phyloP scores from a whole-genome alignment of 371 early-diverging fungal genomes.

The Mucor sp. region DNA sequence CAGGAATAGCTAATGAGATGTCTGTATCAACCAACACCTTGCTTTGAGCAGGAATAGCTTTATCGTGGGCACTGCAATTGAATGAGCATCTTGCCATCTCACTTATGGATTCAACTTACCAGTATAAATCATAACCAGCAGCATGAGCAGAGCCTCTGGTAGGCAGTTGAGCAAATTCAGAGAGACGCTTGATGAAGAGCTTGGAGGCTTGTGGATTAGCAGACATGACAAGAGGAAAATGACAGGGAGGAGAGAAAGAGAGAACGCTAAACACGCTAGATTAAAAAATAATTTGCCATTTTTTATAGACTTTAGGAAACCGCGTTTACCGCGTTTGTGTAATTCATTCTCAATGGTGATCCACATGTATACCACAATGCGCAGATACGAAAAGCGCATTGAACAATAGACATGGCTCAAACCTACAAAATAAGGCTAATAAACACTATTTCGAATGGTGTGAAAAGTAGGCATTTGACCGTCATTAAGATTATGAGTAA shows the following conservation, averaged over 20 bases:
- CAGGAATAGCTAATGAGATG: slow-evolving; percentile 80
- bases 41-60: slow-evolving; percentile 72
- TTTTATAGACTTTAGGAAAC: too few relatives aligned
- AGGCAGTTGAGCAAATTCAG: slow-evolving; percentile 77
- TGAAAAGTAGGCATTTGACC: too few relatives aligned
- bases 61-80: slow-evolving; percentile 62
- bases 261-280: not conserved
- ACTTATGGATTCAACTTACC: slow-evolving; percentile 43
- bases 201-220: slow-evolving; percentile 11
- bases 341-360: too few relatives aligned
- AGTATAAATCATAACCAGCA: slow-evolving; percentile 97
- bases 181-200: slow-evolving; percentile 62
- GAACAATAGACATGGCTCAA: too few relatives aligned
- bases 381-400: too few relatives aligned
- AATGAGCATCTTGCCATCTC: not conserved
- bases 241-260: not conserved
- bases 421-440: too few relatives aligned
- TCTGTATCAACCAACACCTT: slow-evolving; percentile 82
- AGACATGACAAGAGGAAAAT: not conserved
- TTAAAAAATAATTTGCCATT: not conserved
- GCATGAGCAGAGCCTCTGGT: slow-evolving; percentile 79
- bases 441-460: too few relatives aligned
- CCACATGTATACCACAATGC: too few relatives aligned
- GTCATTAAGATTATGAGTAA: too few relatives aligned
- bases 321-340: too few relatives aligned